A percentile compares a stretch with the other conserved stretches of the same genome.
phyloP scores from a whole-genome alignment of 805 yeast species.

The Hanseniaspora hatyaiensis region DNA sequence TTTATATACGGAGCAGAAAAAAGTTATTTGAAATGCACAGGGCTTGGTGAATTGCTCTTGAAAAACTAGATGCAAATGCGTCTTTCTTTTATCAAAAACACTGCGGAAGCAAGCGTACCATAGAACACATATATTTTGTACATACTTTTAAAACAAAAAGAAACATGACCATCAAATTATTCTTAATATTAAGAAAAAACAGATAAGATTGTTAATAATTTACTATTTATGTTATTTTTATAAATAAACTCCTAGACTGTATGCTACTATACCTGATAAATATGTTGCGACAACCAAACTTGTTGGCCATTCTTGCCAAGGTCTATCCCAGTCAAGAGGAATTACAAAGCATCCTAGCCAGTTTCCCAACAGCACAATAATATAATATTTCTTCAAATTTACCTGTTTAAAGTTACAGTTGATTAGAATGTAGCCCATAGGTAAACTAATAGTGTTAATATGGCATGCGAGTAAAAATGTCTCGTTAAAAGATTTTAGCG shows the following conservation, averaged over 20 bases:
- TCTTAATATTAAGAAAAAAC: too few species aligned
- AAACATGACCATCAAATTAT: too few species aligned
- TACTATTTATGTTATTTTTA: too few species aligned
- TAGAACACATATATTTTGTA: too few species aligned
- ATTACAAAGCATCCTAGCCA: constrained; percentile 93
- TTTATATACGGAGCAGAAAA: too few species aligned
- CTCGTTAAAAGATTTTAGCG: constrained; percentile 43
- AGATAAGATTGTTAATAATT: too few species aligned
- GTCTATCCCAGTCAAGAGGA: constrained; percentile 95
- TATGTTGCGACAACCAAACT: constrained; percentile 73
- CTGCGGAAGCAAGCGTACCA: too few species aligned
- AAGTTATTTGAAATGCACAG: constrained; percentile 24
- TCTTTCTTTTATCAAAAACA: too few species aligned
- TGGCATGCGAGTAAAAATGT: constrained; percentile 55
- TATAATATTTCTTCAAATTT: constrained; percentile 29
- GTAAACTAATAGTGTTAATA: constrained; percentile 45
- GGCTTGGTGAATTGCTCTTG: constrained; percentile 28
- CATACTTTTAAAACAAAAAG: too few species aligned
- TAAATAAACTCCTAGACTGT: constrained; percentile 31
- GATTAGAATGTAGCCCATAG: constrained; percentile 52
- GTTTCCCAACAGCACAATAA: constrained; percentile 44
- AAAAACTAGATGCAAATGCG: constrained; percentile 21
- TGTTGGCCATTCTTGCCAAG: constrained; percentile 94
- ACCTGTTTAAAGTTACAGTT: constrained; percentile 42
- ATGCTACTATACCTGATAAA: constrained; percentile 58